Evolutionary conservation across 495 filamentous ascomycete species (phyloP).

Genomic region (Opeltia flavorubescens): DNA sequence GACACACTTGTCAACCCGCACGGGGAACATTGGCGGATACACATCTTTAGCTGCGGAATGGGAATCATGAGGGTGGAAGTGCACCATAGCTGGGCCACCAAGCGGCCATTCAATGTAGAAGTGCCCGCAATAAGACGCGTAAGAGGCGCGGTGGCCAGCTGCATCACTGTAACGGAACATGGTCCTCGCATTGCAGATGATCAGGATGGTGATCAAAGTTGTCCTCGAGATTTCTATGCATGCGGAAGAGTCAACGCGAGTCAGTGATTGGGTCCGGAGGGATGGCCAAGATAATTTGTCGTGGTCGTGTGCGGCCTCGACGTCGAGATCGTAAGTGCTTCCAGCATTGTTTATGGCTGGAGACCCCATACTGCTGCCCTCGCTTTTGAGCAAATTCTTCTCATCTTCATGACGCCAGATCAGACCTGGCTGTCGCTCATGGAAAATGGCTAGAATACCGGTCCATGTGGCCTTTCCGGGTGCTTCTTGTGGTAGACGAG

Average conservation of each 20-base stretch:
- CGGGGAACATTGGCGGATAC: slow-evolving; percentile 16
- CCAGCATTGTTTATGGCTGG: not conserved
- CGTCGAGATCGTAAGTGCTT: not conserved
- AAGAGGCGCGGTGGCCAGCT: slow-evolving; percentile 21
- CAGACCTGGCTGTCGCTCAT: not conserved
- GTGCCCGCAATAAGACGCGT: slow-evolving; percentile 22
- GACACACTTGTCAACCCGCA: slow-evolving; percentile 22
- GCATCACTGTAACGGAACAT: slow-evolving; percentile 23
- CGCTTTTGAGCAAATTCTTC: no score
- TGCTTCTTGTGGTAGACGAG: slow-evolving; percentile 6
- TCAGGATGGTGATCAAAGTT: slow-evolving; percentile 21
- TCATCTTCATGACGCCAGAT: not conserved
- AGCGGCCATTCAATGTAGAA: slow-evolving; percentile 26
- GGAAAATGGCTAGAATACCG: slow-evolving; percentile 7
- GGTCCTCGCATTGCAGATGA: slow-evolving; percentile 16
- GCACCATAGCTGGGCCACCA: slow-evolving; percentile 20
- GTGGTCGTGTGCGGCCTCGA: not conserved
- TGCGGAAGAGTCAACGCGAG: not conserved
- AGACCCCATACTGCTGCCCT: no score
- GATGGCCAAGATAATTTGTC: slow-evolving; percentile 1
- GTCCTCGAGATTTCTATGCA: slow-evolving; percentile 22
- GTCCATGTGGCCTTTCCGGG: slow-evolving; percentile 14
- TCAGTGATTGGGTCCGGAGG: slow-evolving; percentile 1
- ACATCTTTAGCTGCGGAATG: slow-evolving; percentile 17
- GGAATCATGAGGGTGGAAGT: slow-evolving; percentile 22